Evolutionary conservation across 768 basidiomycete species (phyloP).

Genomic region (Tricholoma bakamatsutake): DNA sequence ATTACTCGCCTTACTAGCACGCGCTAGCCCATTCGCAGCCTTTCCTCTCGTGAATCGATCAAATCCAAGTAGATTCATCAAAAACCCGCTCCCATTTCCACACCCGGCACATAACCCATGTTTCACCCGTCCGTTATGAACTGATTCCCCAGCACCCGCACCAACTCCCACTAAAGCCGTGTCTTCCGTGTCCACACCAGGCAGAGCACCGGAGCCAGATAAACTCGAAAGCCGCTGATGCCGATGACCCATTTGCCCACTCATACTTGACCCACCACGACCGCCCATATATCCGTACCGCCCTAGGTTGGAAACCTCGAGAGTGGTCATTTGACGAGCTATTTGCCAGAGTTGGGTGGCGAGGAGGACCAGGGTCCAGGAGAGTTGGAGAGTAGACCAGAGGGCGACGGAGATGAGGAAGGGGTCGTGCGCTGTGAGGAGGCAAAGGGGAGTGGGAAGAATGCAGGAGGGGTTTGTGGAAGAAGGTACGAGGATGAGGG

Average conservation of each 20-base stretch:
- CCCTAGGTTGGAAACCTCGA: slow-evolving; percentile 93
- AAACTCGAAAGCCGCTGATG: slow-evolving; percentile 31
- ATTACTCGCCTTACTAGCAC: slow-evolving; percentile 72
- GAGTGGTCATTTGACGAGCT: slow-evolving; percentile 89
- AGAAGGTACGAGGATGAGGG: slow-evolving; percentile 29
- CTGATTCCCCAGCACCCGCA: slow-evolving; percentile 11
- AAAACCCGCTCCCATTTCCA: slow-evolving; percentile 56
- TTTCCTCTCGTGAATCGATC: slow-evolving; percentile 92
- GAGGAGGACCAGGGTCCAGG: slow-evolving; percentile 88
- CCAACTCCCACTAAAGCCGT: slow-evolving; percentile 31
- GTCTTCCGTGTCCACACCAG: slow-evolving; percentile 45
- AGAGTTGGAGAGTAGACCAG: slow-evolving; percentile 93
- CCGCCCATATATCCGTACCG: slow-evolving; percentile 98
- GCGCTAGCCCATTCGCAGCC: slow-evolving; percentile 80
- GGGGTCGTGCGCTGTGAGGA: slow-evolving; percentile 62
- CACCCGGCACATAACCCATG: slow-evolving; percentile 28
- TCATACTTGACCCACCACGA: slow-evolving; percentile 61
- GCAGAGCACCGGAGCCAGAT: slow-evolving; percentile 23
- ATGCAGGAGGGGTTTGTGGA: slow-evolving; percentile 57
- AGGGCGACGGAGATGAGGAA: slow-evolving; percentile 77
- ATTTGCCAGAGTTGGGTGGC: slow-evolving; percentile 89
- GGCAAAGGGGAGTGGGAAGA: slow-evolving; percentile 65
- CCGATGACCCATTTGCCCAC: slow-evolving; percentile 75
- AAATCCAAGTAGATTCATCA: slow-evolving; percentile 88
- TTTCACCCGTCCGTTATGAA: slow-evolving; percentile 27